phyloP scores from a whole-genome alignment of 495 filamentous ascomycete species.

The Tetracladium marchalianum region DNA sequence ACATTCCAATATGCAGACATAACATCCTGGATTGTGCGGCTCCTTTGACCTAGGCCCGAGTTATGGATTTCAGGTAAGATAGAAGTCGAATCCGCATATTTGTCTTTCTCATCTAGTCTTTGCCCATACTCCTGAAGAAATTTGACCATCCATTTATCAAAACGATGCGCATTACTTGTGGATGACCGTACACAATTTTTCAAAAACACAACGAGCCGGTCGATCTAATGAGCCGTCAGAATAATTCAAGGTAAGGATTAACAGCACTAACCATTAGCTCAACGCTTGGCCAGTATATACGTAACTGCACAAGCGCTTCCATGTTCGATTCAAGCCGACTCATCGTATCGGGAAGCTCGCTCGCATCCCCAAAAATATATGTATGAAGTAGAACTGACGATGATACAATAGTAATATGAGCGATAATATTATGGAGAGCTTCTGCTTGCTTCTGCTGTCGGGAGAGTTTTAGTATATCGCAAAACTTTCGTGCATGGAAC shows the following conservation, averaged over 20 bases:
- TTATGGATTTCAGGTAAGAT: no score
- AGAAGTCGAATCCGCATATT: no score
- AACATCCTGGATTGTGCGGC: no score
- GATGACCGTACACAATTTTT: slow-evolving; percentile 19
- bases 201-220: slow-evolving; percentile 23
- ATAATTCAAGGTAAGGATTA: background rate
- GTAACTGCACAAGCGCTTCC: slow-evolving; percentile 17
- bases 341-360: slow-evolving; percentile 18
- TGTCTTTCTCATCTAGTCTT: slow-evolving; percentile 18
- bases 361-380: slow-evolving; percentile 18
- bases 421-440: slow-evolving; percentile 22
- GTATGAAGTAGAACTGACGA: slow-evolving; percentile 23
- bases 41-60: no score
- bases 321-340: slow-evolving; percentile 20
- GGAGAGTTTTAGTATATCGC: slow-evolving; percentile 16
- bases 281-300: slow-evolving; percentile 22
- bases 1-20: no score
- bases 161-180: slow-evolving; percentile 11
- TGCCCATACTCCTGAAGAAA: slow-evolving; percentile 24
- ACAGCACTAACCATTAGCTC: slow-evolving; percentile 20
- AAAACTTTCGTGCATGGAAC: slow-evolving; percentile 20
- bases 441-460: slow-evolving; percentile 13
- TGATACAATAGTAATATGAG: slow-evolving; percentile 25
- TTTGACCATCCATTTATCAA: slow-evolving; percentile 25
- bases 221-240: slow-evolving; percentile 12